Base-by-base conservation (phyloP, 495 filamentous ascomycete species). In the Neurospora sublineolata region DNA sequence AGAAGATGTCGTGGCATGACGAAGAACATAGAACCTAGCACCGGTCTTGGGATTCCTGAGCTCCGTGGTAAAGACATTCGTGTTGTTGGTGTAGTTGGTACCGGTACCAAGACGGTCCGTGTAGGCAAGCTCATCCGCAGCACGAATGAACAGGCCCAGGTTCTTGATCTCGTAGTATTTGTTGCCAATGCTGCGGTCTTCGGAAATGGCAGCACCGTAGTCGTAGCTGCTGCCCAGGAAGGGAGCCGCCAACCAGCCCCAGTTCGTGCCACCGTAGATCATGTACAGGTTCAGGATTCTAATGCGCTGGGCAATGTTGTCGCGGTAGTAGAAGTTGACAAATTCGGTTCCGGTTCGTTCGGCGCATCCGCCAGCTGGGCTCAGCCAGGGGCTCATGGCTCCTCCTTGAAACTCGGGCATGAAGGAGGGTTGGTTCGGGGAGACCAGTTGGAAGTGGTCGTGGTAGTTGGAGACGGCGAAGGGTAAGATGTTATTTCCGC, bases 351-450 rank as follows among this genome's bases (percentile, higher is more conserved):
- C 83, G 1, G 81, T 83, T 40, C 79, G 75, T 18, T 74, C 76
- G 8, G 75, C 76, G 68, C 83, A 85, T 11, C 83, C 83, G 18
- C 86, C 88, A 68, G 84, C 79, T 0, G 87, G 86, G 2, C 83
- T 83, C 68, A 80, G 84, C 88, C 88, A 90, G 12, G 87, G 87
- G 75, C 87, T 88, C 73, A 87, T 89, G 8, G 82, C 84, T 18
- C 88, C 88, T 36, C 88, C 88, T 73, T 90, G 88, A 74, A 90
- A 90, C 74, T 90, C 88, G 23, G 86, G 86, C 77, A 90, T 82
- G 78, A 89, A 89, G 7, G 76, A 80, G 0, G 88, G 88, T 73
- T 86, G 83, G 38, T 69, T 72, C 0, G 71, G 71, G 0, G 70
- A 23, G 0, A 71, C 70, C 0, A 67, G 46, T 7, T 71, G 46